Conservation (phyloP, 176 grass and related monocot genomes). For the Rhipidocladum racemiflorum region DNA sequence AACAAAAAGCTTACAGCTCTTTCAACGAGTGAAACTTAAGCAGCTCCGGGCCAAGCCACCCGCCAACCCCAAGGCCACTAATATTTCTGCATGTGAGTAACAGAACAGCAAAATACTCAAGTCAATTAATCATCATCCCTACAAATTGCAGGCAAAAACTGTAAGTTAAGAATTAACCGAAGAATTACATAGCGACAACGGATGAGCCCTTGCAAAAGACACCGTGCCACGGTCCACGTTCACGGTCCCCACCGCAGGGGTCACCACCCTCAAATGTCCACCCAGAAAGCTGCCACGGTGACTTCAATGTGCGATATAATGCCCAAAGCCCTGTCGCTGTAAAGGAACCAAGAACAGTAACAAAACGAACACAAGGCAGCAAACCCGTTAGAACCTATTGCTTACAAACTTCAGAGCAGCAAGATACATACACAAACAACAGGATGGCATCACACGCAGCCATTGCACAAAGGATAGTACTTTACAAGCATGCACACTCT, state of each 20-base stretch:
- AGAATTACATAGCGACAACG: slow-evolving; percentile 63
- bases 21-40: slow-evolving; percentile 66
- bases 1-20: slow-evolving; percentile 54
- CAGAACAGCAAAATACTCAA: slow-evolving; percentile 22
- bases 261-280: slow-evolving; percentile 51
- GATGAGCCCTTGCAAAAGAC: slow-evolving; percentile 61
- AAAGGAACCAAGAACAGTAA: background rate
- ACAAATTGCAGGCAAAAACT: slow-evolving; percentile 25
- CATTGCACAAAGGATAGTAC: slow-evolving; percentile 3
- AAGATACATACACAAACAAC: slow-evolving; percentile 31
- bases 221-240: slow-evolving; percentile 36
- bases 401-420: slow-evolving; percentile 1
- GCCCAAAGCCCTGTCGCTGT: slow-evolving; percentile 42
- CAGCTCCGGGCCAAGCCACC: slow-evolving; percentile 54
- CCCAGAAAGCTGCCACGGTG: slow-evolving; percentile 46
- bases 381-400: background rate
- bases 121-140: background rate
- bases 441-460: background rate
- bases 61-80: slow-evolving; percentile 63
- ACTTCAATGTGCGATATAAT: slow-evolving; percentile 42
- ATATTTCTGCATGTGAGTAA: slow-evolving; percentile 61
- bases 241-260: slow-evolving; percentile 35
- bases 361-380: background rate
- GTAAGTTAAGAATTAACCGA: slow-evolving; percentile 5
- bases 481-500: background rate